Evolutionary conservation across 192 early-diverging fungal genomes (phyloP), one percentile per base, ranked within the genome.

Genomic region (Coemansia sp.): DNA sequence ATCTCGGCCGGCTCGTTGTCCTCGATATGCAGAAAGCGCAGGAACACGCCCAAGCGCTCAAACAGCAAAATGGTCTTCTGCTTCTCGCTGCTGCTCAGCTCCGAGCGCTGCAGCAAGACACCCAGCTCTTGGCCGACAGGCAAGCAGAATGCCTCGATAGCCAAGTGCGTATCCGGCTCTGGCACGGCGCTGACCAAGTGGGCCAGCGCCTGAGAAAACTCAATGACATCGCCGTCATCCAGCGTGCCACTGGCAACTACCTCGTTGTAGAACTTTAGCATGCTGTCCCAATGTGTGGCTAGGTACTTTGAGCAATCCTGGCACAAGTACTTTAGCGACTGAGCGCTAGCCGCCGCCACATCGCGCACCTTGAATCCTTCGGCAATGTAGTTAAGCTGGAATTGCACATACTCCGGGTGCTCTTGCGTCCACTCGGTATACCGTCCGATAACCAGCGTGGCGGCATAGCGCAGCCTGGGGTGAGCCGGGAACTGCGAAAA

Each of bases 381-480:
- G 15, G 91, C 91, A 57, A 99, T 93, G 78, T 91, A 98, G 40
- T 85, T 89, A 43, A 99, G 88, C 85, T 98, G 97, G 77, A 95
- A 97, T 36, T 88, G 76, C n/a, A 99, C 89, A 65, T 91, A 95
- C 77, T 94, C 87, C 10, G 96, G 95, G 74, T 99, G 96, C 49
- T 86, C 78, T 29, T 79, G 74, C 3, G 96, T 97, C 98, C 98
- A 99, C 65, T 88, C 87, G 24, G 97, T 92, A 74, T 99, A 99
- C 61, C 96, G 87, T 3, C 94, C 95, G 75, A 99, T 97, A 9
- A 99, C 96, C 22, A 98, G 84, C 22, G 97, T 96, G 2, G 96
- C 96, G 0, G 97, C 96, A 70, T 98, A 97, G 68, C 92, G 91
- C 80, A 99, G 90, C 77, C 96, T 96, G 13, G 98, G 94, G 72